Percentiles rank a stretch among this genome's conserved stretches.
Evolutionary conservation across 2,329 filamentous ascomycete species (phyloP).

Genomic region (Hypoxylon sp.): DNA sequence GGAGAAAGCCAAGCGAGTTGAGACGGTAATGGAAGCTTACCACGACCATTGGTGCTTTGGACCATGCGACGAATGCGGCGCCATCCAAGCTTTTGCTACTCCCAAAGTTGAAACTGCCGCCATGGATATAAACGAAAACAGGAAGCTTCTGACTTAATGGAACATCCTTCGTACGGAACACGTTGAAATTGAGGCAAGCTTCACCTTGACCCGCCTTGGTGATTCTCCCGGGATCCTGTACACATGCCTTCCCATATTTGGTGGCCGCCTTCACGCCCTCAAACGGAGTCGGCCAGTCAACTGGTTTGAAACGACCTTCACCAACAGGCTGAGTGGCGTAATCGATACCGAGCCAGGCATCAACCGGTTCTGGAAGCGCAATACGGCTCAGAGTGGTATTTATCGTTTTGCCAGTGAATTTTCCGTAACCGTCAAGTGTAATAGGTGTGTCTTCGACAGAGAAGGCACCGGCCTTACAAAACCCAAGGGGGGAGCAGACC

Average conservation of each 20-base stretch:
- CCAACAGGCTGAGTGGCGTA: constrained; percentile 61
- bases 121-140: constrained; percentile 60
- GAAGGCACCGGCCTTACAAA: constrained; percentile 18
- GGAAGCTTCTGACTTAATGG: constrained; percentile 56
- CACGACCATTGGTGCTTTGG: constrained; percentile 48
- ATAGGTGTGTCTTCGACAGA: constrained; percentile 32
- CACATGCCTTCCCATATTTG: constrained; percentile 60
- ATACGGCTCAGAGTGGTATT: constrained; percentile 55
- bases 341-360: constrained; percentile 65
- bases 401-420: constrained; percentile 58
- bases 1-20: constrained; percentile 52
- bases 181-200: constrained; percentile 59
- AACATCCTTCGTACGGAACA: constrained; percentile 56
- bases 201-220: constrained; percentile 52
- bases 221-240: constrained; percentile 55
- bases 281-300: constrained; percentile 59
- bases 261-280: constrained; percentile 58
- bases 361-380: constrained; percentile 55
- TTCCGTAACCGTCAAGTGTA: constrained; percentile 58
- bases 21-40: constrained; percentile 52
- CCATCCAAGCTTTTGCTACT: constrained; percentile 57
- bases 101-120: constrained; percentile 56
- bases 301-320: constrained; percentile 58
- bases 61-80: constrained; percentile 50
- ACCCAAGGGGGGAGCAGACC: constrained; percentile 30